Conservation (phyloP, 1,284 basidiomycete species). For the Rugiboletus extremiorientalis region DNA sequence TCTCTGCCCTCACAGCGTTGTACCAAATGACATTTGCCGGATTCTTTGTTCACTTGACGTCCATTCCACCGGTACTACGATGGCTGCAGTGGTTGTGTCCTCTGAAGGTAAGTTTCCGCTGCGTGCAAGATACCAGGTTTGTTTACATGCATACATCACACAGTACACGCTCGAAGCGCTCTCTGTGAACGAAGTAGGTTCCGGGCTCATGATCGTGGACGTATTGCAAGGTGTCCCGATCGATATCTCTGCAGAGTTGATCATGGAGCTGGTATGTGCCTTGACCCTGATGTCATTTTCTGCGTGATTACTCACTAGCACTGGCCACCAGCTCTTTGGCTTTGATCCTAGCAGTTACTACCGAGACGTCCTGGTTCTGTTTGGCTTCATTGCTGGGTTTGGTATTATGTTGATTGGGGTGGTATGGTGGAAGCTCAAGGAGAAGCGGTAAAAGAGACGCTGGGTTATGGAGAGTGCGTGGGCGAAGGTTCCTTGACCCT, state of each 20-base stretch:
- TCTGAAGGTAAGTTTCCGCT: conserved; percentile 41
- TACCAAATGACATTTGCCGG: conserved; percentile 87
- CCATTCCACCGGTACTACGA: conserved; percentile 80
- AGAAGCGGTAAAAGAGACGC: conserved; percentile 53
- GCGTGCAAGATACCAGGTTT: background rate
- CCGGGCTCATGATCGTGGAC: conserved; percentile 82
- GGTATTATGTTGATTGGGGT: conserved; percentile 63
- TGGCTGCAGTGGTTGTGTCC: conserved; percentile 84
- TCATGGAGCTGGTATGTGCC: conserved; percentile 74
- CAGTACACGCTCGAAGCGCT: conserved; percentile 83
- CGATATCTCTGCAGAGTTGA: conserved; percentile 72
- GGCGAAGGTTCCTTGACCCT: background rate
- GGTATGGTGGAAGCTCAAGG: conserved; percentile 75
- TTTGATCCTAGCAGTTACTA: conserved; percentile 79
- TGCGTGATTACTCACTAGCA: background rate
- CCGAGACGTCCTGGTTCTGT: conserved; percentile 80
- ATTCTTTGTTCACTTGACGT: conserved; percentile 79
- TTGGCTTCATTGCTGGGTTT: conserved; percentile 82
- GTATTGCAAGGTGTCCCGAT: conserved; percentile 79
- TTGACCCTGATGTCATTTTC: background rate
- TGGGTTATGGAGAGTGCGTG: background rate
- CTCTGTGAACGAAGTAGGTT: conserved; percentile 85
- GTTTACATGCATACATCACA: conserved; percentile 41
- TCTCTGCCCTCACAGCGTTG: conserved; percentile 73
- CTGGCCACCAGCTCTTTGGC: conserved; percentile 64